These are phyloP conservation scores for Lactifluus volemus DNA, from an alignment of 768 basidiomycete species.

Conservation along the genomic window DNA sequence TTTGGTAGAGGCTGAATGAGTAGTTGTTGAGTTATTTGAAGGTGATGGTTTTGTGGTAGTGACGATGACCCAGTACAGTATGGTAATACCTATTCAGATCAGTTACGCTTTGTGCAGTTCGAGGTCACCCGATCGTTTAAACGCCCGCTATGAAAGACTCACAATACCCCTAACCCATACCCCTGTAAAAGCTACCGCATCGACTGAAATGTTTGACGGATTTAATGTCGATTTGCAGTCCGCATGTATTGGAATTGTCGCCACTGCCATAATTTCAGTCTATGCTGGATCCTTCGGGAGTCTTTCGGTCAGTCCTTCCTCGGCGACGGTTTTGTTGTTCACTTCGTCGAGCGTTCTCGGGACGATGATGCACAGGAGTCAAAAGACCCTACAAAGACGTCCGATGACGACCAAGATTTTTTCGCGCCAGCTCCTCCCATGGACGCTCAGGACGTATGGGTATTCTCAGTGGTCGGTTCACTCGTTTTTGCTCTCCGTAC, in stretches of 20 bases:
- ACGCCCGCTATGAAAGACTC: too few relatives aligned
- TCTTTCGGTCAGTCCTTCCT: constrained; percentile 44
- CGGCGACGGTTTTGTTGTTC: constrained; percentile 1
- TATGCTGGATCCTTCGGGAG: constrained; percentile 64
- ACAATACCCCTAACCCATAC: too few relatives aligned
- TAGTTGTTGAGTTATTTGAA: too few relatives aligned
- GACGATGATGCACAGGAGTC: constrained; percentile 17
- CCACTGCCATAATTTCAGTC: constrained; percentile 55
- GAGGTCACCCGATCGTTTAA: too few relatives aligned
- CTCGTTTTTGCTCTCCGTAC: not conserved
- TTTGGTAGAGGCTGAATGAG: too few relatives aligned
- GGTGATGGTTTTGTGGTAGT: too few relatives aligned
- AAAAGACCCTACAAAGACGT: not conserved
- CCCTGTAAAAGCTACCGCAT: constrained; percentile 40
- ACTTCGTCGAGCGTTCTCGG: not conserved
- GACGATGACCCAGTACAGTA: too few relatives aligned
- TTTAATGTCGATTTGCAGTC: constrained; percentile 51
- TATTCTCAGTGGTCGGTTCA: constrained; percentile 64
- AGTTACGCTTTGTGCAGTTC: too few relatives aligned
- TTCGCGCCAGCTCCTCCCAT: constrained; percentile 27
- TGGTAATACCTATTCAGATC: too few relatives aligned
- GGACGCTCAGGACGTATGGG: constrained; percentile 60
- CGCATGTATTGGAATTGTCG: constrained; percentile 60
- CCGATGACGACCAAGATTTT: constrained; percentile 45
- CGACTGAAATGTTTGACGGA: constrained; percentile 16